These are phyloP conservation scores for Schizophyllum commune DNA, from an alignment of 1,284 basidiomycete genomes.

Conservation along the genomic window DNA sequence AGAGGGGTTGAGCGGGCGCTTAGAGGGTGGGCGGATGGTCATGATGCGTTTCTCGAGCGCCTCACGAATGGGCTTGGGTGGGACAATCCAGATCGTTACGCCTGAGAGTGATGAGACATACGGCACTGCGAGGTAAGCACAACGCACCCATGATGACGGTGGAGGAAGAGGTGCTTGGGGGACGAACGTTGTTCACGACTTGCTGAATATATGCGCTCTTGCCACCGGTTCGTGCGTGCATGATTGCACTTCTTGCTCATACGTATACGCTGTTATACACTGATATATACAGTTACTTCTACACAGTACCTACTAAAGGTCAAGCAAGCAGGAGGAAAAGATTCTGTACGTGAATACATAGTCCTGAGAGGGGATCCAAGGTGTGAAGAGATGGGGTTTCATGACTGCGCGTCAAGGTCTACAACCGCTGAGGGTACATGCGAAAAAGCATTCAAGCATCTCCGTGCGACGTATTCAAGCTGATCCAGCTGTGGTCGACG, in stretches of 20 bases:
- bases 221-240: not conserved
- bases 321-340: not conserved
- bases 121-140: not conserved
- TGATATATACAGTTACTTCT: not conserved
- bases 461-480: slow-evolving; percentile 28
- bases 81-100: slow-evolving; percentile 58
- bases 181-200: no score
- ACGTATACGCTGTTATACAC: not conserved
- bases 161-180: not conserved
- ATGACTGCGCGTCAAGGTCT: no score
- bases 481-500: slow-evolving; percentile 58
- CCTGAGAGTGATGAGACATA: slow-evolving; percentile 23
- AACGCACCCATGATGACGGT: not conserved
- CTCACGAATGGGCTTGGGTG: slow-evolving; percentile 39
- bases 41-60: slow-evolving; percentile 14
- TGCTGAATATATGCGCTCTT: not conserved
- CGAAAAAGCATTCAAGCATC: not conserved
- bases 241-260: not conserved
- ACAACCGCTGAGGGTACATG: no score
- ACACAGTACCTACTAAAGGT: not conserved
- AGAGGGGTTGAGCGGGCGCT: slow-evolving; percentile 14
- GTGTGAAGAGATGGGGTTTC: not conserved
- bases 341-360: no score
- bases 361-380: no score
- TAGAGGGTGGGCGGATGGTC: not conserved